These are phyloP conservation scores for Dictyostelium firmibasis DNA, from an alignment of 78 protist species.

Conservation along the genomic window DNA sequence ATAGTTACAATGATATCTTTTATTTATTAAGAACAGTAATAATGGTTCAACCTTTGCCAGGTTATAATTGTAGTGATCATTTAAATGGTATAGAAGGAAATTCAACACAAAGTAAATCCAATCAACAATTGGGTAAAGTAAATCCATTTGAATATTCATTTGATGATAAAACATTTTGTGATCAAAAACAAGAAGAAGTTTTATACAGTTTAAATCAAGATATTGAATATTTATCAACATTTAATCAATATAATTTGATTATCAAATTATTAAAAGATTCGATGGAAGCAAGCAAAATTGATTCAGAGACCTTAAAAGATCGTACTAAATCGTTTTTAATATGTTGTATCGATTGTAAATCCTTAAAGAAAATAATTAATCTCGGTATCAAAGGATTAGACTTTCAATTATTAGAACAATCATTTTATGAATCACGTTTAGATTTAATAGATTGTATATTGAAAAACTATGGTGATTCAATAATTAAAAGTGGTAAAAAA, in stretches of 20 bases:
- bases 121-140: not conserved
- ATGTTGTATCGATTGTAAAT: not conserved
- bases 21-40: not conserved
- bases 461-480: not conserved
- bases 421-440: not conserved
- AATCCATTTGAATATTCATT: not conserved
- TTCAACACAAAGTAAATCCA: too few relatives aligned
- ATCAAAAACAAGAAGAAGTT: not conserved
- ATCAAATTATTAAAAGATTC: not conserved
- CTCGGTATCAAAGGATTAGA: not conserved
- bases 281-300: not conserved
- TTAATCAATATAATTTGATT: not conserved
- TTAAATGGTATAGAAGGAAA: not conserved
- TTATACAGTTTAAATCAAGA: not conserved
- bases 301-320: not conserved
- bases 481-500: not conserved
- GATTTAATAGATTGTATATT: not conserved
- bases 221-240: not conserved
- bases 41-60: not conserved
- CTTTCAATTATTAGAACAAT: not conserved
- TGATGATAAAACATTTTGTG: not conserved
- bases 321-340: not conserved
- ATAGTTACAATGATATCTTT: not conserved
- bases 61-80: not conserved
- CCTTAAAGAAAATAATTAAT: not conserved